A percentile compares a stretch with the other conserved stretches of the same genome.
Conservation (phyloP, 1,139 yeast species). For the Blastobotrys niveus region DNA sequence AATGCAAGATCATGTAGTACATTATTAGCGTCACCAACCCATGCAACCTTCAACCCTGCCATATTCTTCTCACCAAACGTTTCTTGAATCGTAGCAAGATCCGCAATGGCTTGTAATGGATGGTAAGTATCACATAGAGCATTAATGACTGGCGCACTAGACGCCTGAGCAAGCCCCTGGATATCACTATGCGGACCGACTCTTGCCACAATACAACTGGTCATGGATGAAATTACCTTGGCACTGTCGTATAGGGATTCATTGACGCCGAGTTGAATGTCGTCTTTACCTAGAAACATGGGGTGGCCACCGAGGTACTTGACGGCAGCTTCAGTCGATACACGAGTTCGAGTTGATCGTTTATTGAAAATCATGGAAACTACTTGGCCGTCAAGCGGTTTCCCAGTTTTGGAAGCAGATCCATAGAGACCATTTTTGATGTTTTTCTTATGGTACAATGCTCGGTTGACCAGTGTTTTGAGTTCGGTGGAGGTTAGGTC, state of each 20-base stretch:
- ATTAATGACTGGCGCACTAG: slow-evolving; percentile 85
- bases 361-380: slow-evolving; percentile 81
- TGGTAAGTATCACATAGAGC: slow-evolving; percentile 90
- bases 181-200: slow-evolving; percentile 83
- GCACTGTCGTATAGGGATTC: slow-evolving; percentile 87
- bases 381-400: slow-evolving; percentile 62
- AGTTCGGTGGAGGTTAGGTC: slow-evolving; percentile 71
- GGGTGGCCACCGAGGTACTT: slow-evolving; percentile 93
- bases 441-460: slow-evolving; percentile 29
- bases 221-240: slow-evolving; percentile 88
- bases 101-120: slow-evolving; percentile 94
- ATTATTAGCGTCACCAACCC: slow-evolving; percentile 97
- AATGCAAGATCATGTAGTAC: slow-evolving; percentile 92
- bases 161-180: slow-evolving; percentile 55
- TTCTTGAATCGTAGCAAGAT: slow-evolving; percentile 79
- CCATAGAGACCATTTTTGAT: slow-evolving; percentile 30
- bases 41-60: slow-evolving; percentile 72
- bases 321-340: slow-evolving; percentile 92
- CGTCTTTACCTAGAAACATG: slow-evolving; percentile 93
- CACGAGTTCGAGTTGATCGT: slow-evolving; percentile 91
- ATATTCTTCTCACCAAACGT: slow-evolving; percentile 50
- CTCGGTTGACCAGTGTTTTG: slow-evolving; percentile 49
- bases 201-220: slow-evolving; percentile 92
- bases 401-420: slow-evolving; percentile 30
- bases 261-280: slow-evolving; percentile 90